Evolutionary conservation across 2,329 filamentous ascomycete genomes (phyloP), one percentile per base, ranked within the genome.

Genomic region (Aspergillus ochraceus): DNA sequence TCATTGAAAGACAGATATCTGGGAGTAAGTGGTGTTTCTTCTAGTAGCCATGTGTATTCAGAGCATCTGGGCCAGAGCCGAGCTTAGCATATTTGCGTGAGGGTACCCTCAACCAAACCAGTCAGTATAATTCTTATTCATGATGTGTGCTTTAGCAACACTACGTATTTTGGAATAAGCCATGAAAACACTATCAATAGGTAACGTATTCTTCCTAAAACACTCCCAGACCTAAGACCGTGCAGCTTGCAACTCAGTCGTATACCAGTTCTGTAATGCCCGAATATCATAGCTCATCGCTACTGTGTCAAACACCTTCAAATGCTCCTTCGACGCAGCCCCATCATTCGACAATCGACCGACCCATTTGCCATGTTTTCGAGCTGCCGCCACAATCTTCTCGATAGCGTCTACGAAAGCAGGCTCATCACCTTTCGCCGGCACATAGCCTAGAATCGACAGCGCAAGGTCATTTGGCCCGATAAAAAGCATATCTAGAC

Each of bases 351-450:
- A 76, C 74, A 84, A 76, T 2, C 80, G 75, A 0, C 85, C 88
- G 6, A 82, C 83, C 77, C 88, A 89, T 75, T 90, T 90, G 20
- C 87, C 87, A 11, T 88, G 82, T 61, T 80, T 82, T 54, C 81
- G 79, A 3, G 85, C 83, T 2, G 88, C 87, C 12, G 77, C 77
- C 10, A 87, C 77, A 51, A 88, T 80, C 61, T 80, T 84, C 50
- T 80, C 79, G 57, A 90, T 84, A 19, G 88, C 88, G 36, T 78
- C 77, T 32, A 84, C 77, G 60, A 90, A 80, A 60, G 87, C 83
- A 0, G 82, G 81, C 63, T 85, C 80, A 53, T 82, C 77, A 0
- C 79, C 79, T 24, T 71, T 74, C 66, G 89, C 83, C 52, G 82
- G 82, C 1, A 83, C 84, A 62, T 88, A 78, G 22, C 88, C 79